Base-by-base conservation (phyloP, 1,284 basidiomycete genomes). In the Melanopsichium pennsylvanicum region DNA sequence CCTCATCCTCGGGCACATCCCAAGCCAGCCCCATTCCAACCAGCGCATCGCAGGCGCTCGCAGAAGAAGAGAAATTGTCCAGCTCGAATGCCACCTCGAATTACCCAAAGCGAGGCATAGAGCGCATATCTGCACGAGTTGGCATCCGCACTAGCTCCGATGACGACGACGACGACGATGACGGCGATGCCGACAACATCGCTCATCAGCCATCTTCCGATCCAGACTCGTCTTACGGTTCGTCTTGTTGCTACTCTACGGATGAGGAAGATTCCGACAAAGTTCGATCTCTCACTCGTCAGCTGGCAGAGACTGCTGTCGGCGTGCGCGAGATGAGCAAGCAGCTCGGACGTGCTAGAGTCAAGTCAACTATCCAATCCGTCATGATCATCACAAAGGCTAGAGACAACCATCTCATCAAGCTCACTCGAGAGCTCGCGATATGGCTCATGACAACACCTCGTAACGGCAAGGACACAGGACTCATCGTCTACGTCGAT, bases 291-390 rank as follows among this genome's bases (percentile, higher is more conserved):
- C 83, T 97, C 71, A 97, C 96, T 3, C 89, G 88, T 75, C 92
- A 94, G 79, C 85, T 99, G 15, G 96, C 95, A 8, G 94, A 95
- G 84, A 99, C 95, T 13, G 96, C 95, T 13, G 92, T 95, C 21
- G 91, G 93, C 35, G 95, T 98, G 22, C 87, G 95, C 44, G 96
- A 98, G 83, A 95, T 97, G 92, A 95, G 92, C 87, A 96, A 96
- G 83, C 92, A 97, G 83, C 89, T 99, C 31, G 94, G 93, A 48
- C 90, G 94, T 47, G 93, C 94, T 5, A 87, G 92, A 35, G 92
- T 98, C 60, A 89, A 89, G 58, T 90, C 91, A 5, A 90, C 90
- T 75, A 93, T 97, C 59, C 91, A 97, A 81, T 92, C 87, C 61
- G 87, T 99, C 57, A 86, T 99, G 63, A 94, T 98, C 81, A 91